Base-by-base conservation (phyloP, 768 basidiomycete genomes). In the Macrocybe gigantea region DNA sequence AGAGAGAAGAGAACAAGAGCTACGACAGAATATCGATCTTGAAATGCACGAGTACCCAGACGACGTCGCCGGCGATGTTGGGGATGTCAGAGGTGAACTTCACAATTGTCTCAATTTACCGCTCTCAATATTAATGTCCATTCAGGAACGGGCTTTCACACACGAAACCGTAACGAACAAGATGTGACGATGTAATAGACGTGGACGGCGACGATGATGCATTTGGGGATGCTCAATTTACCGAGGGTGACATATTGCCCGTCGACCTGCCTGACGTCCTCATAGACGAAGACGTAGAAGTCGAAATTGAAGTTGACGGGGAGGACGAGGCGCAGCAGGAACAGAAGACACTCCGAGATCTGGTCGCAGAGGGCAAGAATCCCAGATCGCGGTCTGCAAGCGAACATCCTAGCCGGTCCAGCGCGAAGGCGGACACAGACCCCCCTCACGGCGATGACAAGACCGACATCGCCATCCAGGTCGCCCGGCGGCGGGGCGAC, bases 111-210 rank as follows among this genome's bases (percentile, higher is more conserved):
- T 34, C 22, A 22, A 4, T 22, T 22, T 22, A 22, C 22, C 22
- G 22, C 22, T 22, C 22, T 22, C 22, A 32, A 33, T 34, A 35
- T 32, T 40, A 33, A 44, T 36, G 38, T 35, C 7, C 15, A 44
- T 37, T 13, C 50, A 83, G 87, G 85, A 9, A 77, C 79, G 6
- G 89, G 89, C n/a, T 88, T 90, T 60, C 73, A 79, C 49, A 73
- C 80, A 7, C 80, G 85, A 36, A 69, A 79, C 51, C 67, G 65
- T 22, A 61, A 71, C n/a, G 69, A 74, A 12, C 67, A 73, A 50
- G 87, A 89, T 49, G 74, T 86, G 2, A 92, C 31, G 88, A 85
- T 12, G 88, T 89, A 40, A 71, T 91, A 7, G 89, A 92, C 49
- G 69, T 90, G 7, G 88, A 89, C 48, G 88, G 88, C 2, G 85